Evolutionary conservation across 75 land plant genomes (phyloP), one percentile per base, ranked within the genome.

Genomic region (Sequoia sempervirens): DNA sequence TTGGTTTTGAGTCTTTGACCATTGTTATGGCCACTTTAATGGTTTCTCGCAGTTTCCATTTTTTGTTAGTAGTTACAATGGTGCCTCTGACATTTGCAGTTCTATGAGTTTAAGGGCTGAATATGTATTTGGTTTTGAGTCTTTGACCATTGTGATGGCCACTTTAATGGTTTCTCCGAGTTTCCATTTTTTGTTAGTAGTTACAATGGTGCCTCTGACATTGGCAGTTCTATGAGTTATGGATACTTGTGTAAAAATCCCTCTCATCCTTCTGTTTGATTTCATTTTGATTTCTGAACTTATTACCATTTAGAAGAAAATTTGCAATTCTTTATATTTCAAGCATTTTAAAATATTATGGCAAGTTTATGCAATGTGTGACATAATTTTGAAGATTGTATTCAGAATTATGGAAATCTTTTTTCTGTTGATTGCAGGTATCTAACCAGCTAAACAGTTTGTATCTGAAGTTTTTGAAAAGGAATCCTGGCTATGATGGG

Each of bases 401-500:
- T 43, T 78, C 12, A 78, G 80, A 78, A 78, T 23, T 20, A 15
- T 70, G 28, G 37, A 18, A 41, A 5, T 40, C 53, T 12, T 50
- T 50, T 40, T 10, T 78, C n/a, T 43, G 80, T 81, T 64, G 38
- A 26, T 84, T 83, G 81, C 85, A 97, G 99, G 99, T 97, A 2
- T 92, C 94, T 37, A 86, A 89, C 79, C 95, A 95, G 76, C 84
- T 97, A 80, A 97, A 97, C 82, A 89, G 88, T 85, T 86, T 97
- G 50, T 95, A 95, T 88, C 18, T 82, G 83, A 95, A 96, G 79
- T 97, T 97, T 84, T 85, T 95, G 2, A 92, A 93, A 83, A 91
- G 99, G 78, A 97, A 97, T 88, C 98, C 99, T 75, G 94, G 91
- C 45, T 97, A 96, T 87, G 93, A 95, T 88, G 99, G 99, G 75